Base-by-base conservation (phyloP, 257 asterid genomes). In the Thymus quinquecostatus region DNA sequence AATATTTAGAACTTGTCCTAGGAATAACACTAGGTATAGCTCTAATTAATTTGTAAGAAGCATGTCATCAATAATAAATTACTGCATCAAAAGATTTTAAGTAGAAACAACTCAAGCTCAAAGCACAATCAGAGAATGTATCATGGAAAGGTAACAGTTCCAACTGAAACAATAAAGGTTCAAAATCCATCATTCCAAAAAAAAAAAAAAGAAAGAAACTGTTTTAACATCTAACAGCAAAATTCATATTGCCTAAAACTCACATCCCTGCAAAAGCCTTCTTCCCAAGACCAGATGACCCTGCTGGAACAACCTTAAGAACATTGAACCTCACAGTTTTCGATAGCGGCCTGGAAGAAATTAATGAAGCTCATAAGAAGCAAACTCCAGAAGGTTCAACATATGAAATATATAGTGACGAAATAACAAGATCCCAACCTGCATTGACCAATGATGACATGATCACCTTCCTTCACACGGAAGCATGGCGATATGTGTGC, bases 401-500 rank as follows among this genome's bases (percentile, higher is more conserved):
- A 3, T 3, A 21, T 14, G 2, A 10, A 36, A 13, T 43, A 3
- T 2, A 8, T 7, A 8, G 12, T 1, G 8, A 50, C 13, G 50
- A 33, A 44, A 10, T n/a, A 49, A 68, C 36, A n/a, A 11, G 6
- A 0, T 32, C 29, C 78, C 70, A 56, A 70, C 97, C 97, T 88
- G 97, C 97, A 92, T 80, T 92, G 97, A 41, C 96, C 96, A 68
- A 92, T 81, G 34, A 53, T 87, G 61, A 89, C 96, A 72, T 89
- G 82, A 63, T 92, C 96, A 4, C 96, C 96, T 78, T 92, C 96
- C 70, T 82, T 89, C 78, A 86, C 96, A 56, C 96, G 96, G 81
- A 91, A 89, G 84, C 95, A 89, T 13, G 97, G 96, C 41, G 98
- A 92, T 36, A 89, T 71, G 38, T 92, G 96, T 5, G 96, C 96